A percentile compares a stretch with the other conserved stretches of the same genome.
Evolutionary conservation across 2,329 filamentous ascomycete genomes (phyloP).

Genomic region (Xylaria sp.): DNA sequence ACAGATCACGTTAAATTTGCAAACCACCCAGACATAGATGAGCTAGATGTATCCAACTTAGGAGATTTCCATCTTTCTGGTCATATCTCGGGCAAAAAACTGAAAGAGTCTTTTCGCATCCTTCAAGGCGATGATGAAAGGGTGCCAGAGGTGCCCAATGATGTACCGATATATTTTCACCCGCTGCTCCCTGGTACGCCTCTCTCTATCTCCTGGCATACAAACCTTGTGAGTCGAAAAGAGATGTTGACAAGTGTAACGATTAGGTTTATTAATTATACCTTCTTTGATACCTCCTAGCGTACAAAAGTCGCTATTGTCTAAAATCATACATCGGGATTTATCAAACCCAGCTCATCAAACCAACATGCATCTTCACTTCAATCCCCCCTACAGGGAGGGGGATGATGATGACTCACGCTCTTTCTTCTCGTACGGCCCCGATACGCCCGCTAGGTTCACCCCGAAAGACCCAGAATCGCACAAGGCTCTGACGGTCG

Average conservation of each 20-base stretch:
- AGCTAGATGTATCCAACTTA: conserved; percentile 49
- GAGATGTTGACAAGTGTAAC: conserved; percentile 7
- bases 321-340: conserved; percentile 76
- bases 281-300: conserved; percentile 73
- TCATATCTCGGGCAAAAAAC: conserved; percentile 49
- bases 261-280: conserved; percentile 82
- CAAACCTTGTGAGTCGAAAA: not conserved
- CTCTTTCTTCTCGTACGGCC: conserved; percentile 62
- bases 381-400: conserved; percentile 67
- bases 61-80: conserved; percentile 54
- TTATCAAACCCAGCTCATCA: conserved; percentile 75
- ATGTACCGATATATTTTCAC: conserved; percentile 66
- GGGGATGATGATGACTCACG: conserved; percentile 29
- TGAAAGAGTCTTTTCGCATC: conserved; percentile 51
- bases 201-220: not conserved
- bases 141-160: conserved; percentile 39
- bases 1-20: conserved; percentile 59
- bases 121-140: conserved; percentile 45
- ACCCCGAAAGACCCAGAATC: conserved; percentile 71
- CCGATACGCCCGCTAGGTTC: conserved; percentile 60
- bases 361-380: conserved; percentile 90
- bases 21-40: conserved; percentile 61
- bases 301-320: conserved; percentile 73
- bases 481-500: conserved; percentile 75
- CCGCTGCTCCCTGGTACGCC: conserved; percentile 72